These are phyloP conservation scores for Cyclocybe aegerita DNA, from an alignment of 768 basidiomycete species.

Conservation along the genomic window DNA sequence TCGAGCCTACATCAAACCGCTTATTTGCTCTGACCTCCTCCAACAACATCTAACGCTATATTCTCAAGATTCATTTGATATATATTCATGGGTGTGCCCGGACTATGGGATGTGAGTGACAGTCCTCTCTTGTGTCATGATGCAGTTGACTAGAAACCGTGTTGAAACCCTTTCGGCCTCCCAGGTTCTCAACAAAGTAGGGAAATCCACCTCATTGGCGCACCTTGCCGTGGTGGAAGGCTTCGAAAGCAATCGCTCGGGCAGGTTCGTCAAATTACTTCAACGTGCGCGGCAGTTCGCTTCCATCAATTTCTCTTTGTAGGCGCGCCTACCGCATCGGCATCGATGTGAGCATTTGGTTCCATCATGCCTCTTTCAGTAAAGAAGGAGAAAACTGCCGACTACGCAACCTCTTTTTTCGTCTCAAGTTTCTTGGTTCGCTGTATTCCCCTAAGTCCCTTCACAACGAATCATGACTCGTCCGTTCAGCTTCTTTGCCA, in stretches of 20 bases:
- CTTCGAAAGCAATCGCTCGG: slow-evolving; percentile 44
- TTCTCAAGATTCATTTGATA: not conserved
- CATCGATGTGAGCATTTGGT: slow-evolving; percentile 72
- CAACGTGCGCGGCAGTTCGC: slow-evolving; percentile 28
- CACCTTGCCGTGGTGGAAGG: slow-evolving; percentile 23
- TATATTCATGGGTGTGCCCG: slow-evolving; percentile 24
- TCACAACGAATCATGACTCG: not conserved
- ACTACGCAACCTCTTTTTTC: slow-evolving; percentile 68
- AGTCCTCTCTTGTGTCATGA: not conserved
- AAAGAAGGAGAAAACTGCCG: slow-evolving; percentile 73
- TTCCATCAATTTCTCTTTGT: slow-evolving; percentile 22
- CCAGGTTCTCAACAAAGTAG: slow-evolving; percentile 20
- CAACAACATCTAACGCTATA: not conserved
- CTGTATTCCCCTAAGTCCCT: slow-evolving; percentile 9
- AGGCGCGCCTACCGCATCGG: slow-evolving; percentile 61
- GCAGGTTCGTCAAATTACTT: slow-evolving; percentile 37
- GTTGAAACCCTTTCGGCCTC: not conserved
- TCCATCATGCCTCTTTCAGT: slow-evolving; percentile 57
- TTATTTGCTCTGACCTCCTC: no score
- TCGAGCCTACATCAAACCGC: no score
- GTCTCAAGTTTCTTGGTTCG: slow-evolving; percentile 51
- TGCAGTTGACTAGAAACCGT: not conserved
- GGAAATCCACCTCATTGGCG: slow-evolving; percentile 20
- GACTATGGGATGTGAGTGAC: slow-evolving; percentile 25
- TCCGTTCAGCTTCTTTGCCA: slow-evolving; percentile 28